A percentile compares a stretch with the other conserved stretches of the same genome.
Conservation (phyloP, 202 grass and related monocot species). For the Musa balbisiana region DNA sequence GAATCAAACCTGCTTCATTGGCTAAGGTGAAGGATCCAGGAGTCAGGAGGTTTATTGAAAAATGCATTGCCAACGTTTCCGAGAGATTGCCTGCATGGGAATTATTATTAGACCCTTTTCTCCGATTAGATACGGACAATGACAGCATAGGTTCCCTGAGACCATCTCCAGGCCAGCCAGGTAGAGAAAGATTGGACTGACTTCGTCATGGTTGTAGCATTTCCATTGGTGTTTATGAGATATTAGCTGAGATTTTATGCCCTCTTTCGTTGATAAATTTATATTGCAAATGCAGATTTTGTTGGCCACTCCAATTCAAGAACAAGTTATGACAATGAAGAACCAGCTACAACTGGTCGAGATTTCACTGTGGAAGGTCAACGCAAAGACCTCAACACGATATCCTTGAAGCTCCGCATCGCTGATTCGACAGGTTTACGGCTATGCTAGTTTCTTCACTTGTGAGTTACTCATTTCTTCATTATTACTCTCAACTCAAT, state of each 20-base stretch:
- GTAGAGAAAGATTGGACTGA: conserved; percentile 18
- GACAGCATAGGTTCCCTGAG: conserved; percentile 37
- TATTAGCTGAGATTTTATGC: conserved; percentile 1
- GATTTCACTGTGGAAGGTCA: conserved; percentile 53
- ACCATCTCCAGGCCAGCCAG: conserved; percentile 28
- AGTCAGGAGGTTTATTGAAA: conserved; percentile 67
- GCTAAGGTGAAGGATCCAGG: conserved; percentile 53
- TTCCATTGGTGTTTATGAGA: not conserved
- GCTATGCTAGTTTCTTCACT: not conserved
- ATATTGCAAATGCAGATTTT: conserved; percentile 34
- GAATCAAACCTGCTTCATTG: conserved; percentile 47
- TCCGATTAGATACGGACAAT: conserved; percentile 39
- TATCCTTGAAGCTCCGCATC: conserved; percentile 66
- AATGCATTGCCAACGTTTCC: conserved; percentile 56
- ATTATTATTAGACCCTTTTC: conserved; percentile 61
- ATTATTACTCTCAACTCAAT: conserved; percentile 5
- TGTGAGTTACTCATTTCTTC: not conserved
- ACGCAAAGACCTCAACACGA: conserved; percentile 56
- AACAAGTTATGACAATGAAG: conserved; percentile 21
- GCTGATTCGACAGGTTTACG: conserved; percentile 62
- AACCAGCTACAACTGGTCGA: conserved; percentile 25
- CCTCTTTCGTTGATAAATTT: conserved; percentile 20
- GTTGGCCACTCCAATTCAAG: conserved; percentile 23
- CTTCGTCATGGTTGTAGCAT: not conserved
- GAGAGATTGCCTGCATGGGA: conserved; percentile 52